Evolutionary conservation across 345 rosid genomes (phyloP).

Genomic region (Eucalyptus virginea): DNA sequence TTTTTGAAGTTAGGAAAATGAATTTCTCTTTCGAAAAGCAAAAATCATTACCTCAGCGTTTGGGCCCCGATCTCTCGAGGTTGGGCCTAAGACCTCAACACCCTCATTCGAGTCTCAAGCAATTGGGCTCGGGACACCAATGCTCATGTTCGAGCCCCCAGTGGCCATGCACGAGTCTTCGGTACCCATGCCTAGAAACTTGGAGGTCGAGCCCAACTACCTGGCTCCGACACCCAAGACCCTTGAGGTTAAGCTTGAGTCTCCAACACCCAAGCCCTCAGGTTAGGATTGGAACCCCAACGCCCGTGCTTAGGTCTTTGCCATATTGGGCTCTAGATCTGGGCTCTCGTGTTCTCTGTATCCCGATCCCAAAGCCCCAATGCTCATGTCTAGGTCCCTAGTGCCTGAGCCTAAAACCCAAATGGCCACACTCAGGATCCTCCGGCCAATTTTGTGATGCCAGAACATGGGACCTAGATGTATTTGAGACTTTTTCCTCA

Average conservation of each 20-base stretch:
- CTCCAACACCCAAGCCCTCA: neutral
- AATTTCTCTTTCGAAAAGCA: neutral
- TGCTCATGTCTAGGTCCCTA: fast-evolving
- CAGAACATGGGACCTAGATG: neutral
- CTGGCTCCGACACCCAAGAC: fast-evolving
- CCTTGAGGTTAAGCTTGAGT: neutral
- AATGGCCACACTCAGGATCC: neutral
- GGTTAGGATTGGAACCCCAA: neutral
- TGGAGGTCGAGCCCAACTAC: neutral
- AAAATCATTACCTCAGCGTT: neutral
- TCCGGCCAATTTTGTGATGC: fast-evolving
- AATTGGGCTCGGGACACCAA: fast-evolving
- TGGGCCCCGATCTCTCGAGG: neutral
- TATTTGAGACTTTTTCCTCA: neutral
- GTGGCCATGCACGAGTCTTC: neutral
- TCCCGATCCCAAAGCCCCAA: neutral
- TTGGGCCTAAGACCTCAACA: neutral
- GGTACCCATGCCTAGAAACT: neutral
- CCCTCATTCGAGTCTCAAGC: neutral
- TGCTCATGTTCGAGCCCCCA: neutral
- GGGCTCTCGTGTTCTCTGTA: neutral
- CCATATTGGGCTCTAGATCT: fast-evolving
- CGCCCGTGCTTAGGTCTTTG: fast-evolving
- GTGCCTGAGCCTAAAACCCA: neutral
- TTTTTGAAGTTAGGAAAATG: neutral